Percentiles rank a stretch among this genome's conserved stretches.
phyloP scores from a whole-genome alignment of 1,139 yeast species.

The Hyphopichia wangnamkhiaoensis region DNA sequence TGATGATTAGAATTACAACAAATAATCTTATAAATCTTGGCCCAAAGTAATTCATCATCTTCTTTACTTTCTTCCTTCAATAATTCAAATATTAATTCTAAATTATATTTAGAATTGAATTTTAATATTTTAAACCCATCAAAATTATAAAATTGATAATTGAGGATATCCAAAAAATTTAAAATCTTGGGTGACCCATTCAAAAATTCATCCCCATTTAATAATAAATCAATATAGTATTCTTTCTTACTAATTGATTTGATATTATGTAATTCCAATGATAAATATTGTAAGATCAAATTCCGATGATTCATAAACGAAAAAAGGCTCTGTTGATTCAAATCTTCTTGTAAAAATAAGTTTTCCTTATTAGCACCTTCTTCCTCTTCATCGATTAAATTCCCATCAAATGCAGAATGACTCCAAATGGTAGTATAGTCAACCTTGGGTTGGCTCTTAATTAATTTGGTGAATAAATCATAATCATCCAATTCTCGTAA shows the following conservation, averaged over 20 bases:
- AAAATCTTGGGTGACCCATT: conserved; percentile 64
- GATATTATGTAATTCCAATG: conserved; percentile 72
- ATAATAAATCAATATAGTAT: conserved; percentile 54
- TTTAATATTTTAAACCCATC: conserved; percentile 39
- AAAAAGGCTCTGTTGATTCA: conserved; percentile 54
- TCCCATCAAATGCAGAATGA: conserved; percentile 43
- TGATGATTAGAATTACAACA: conserved; percentile 21
- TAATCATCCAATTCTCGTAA: conserved; percentile 45
- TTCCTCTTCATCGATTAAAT: conserved; percentile 23
- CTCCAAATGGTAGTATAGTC: conserved; percentile 54
- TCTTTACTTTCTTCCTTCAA: conserved; percentile 19
- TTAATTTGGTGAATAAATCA: conserved; percentile 52
- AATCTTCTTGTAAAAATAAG: conserved; percentile 31
- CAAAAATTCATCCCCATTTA: conserved; percentile 47
- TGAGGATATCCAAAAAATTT: conserved; percentile 68
- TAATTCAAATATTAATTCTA: conserved; percentile 28
- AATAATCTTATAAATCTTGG: conserved; percentile 22
- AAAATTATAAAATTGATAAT: conserved; percentile 48
- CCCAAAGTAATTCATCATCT: conserved; percentile 16
- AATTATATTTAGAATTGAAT: conserved; percentile 38
- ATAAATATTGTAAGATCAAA: conserved; percentile 61
- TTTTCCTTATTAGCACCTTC: conserved; percentile 17
- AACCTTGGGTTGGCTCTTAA: conserved; percentile 58
- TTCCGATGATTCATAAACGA: conserved; percentile 66
- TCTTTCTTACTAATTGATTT: conserved; percentile 58